Conservation (phyloP, 2,329 filamentous ascomycete species). For the Trichoderma brevicompactum region DNA sequence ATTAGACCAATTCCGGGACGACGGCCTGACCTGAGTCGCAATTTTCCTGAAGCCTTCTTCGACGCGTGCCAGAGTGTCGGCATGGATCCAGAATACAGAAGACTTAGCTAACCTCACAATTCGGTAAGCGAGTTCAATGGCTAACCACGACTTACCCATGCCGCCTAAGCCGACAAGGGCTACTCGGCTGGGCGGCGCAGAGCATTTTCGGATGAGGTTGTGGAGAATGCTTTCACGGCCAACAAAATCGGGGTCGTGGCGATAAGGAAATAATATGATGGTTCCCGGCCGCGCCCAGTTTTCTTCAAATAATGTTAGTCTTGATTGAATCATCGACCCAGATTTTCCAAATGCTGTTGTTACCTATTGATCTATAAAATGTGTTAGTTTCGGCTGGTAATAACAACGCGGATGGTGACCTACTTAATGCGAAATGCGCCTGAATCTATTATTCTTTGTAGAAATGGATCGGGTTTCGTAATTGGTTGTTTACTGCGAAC, state of each 20-base stretch:
- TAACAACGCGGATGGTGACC: too few species aligned
- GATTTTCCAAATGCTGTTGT: background rate
- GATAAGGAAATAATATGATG: conserved; percentile 36
- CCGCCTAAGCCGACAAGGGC: conserved; percentile 45
- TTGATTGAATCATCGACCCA: background rate
- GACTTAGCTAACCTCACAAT: background rate
- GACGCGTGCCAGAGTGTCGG: background rate
- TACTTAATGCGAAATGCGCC: background rate
- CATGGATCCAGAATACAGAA: conserved; percentile 8
- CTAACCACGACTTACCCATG: conserved; percentile 33
- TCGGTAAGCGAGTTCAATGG: conserved; percentile 8
- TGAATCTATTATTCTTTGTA: background rate
- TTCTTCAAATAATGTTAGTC: background rate
- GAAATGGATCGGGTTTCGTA: background rate
- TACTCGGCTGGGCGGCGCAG: conserved; percentile 32
- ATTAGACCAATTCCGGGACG: background rate
- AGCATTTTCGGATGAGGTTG: conserved; percentile 34
- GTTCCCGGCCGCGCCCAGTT: background rate
- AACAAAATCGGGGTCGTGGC: conserved; percentile 40
- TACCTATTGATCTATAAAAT: background rate
- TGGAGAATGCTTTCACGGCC: conserved; percentile 37
- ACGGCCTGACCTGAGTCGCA: background rate
- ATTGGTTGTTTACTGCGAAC: background rate
- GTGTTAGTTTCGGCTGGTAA: too few species aligned
- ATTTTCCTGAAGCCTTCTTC: background rate